Conservation (phyloP, 2,329 filamentous ascomycete species). For the Neofusicoccum kwambonambiense region DNA sequence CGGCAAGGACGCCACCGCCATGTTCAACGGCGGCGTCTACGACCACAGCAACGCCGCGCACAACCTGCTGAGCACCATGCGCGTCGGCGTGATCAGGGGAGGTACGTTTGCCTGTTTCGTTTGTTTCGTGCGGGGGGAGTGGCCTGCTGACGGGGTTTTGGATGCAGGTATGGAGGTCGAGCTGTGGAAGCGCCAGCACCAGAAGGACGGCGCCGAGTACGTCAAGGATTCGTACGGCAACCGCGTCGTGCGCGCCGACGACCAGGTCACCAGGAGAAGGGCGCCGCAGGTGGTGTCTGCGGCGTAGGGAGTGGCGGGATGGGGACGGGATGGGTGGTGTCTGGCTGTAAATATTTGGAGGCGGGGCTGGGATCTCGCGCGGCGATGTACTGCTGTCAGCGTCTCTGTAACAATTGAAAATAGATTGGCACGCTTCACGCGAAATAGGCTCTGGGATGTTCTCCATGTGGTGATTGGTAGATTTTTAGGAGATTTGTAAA, state of each 20-base stretch:
- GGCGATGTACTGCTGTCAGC: background rate
- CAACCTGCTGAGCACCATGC: slow-evolving; percentile 85
- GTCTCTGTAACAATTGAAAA: background rate
- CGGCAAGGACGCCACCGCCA: slow-evolving; percentile 84
- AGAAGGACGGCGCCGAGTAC: slow-evolving; percentile 33
- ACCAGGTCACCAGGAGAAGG: slow-evolving; percentile 14
- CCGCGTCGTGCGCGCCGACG: slow-evolving; percentile 2
- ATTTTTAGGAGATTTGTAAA: background rate
- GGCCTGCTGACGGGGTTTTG: background rate
- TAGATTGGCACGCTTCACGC: too few relatives aligned
- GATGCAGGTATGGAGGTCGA: slow-evolving; percentile 62
- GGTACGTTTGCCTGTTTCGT: slow-evolving; percentile 52
- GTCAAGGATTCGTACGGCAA: slow-evolving; percentile 14
- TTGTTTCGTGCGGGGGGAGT: background rate
- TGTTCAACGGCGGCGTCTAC: slow-evolving; percentile 91
- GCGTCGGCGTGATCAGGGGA: slow-evolving; percentile 80
- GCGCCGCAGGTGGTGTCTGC: background rate
- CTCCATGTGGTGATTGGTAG: too few relatives aligned
- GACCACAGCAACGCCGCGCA: slow-evolving; percentile 87
- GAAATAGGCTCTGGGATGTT: too few relatives aligned
- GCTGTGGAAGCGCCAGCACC: slow-evolving; percentile 80
- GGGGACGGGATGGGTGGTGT: background rate
- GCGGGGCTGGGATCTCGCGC: too few relatives aligned
- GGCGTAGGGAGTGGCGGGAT: background rate
- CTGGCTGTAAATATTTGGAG: background rate